Base-by-base conservation (phyloP, 1,139 yeast species). In the Nakaseomyces glabratus region DNA sequence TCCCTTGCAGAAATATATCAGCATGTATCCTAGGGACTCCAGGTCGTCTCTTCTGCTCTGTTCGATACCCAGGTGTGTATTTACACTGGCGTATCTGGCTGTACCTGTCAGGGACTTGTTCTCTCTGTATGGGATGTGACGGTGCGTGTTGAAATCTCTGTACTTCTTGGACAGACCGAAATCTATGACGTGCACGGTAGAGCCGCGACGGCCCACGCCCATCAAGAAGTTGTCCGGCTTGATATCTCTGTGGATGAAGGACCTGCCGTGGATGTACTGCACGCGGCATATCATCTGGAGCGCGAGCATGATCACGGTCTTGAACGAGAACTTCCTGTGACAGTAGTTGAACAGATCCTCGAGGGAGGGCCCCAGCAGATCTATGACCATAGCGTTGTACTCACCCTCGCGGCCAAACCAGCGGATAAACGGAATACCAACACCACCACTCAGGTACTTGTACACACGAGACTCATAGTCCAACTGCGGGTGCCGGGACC, bases 321-420 rank as follows among this genome's bases (percentile, higher is more conserved):
- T 90, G 63, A 81, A 82, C 31, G 94, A 79, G 62, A 90, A 90
- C 60, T 84, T 82, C 44, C 98, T 69, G 61, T 84, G 84, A 65
- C 98, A 90, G 60, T 88, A 90, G 63, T 90, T 88, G 71, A 90
- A 90, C 52, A 90, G 68, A 58, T 90, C 98, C 58, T 90, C 98
- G 46, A 90, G 68, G 1, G 95, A 82, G 3, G 98, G 98, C 6
- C 98, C 98, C 52, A 90, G 69, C 38, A 90, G 71, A 58, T 90
- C 98, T 52, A 90, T 86, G 35, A 90, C 97, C 86, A 90, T 81
- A 28, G 96, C 96, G 58, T 90, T 85, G 58, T 85, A 88, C 57
- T 88, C 96, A 49, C 95, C 84, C 58, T 90, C 98, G 2, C 93
- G 82, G 24, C 98, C 98, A 59, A 77, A 90, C 95, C 96, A 90